A percentile compares a stretch with the other conserved stretches of the same genome.
phyloP scores from a whole-genome alignment of 441 rosid genomes.

The Erodium texanum region DNA sequence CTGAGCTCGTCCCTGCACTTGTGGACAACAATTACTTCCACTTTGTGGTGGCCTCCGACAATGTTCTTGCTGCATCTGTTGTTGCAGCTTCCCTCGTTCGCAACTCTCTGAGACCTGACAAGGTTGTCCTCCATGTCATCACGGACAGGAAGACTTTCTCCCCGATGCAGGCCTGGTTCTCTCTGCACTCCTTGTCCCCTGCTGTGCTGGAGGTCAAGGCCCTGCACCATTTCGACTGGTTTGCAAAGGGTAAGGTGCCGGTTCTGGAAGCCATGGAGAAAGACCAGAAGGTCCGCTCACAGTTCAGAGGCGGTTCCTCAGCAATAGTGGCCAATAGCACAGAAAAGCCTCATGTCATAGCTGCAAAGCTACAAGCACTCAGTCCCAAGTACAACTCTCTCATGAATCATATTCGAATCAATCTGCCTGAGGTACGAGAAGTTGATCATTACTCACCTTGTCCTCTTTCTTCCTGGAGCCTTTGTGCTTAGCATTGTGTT shows the following conservation, averaged over 20 bases:
- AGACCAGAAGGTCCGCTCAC: slow-evolving; percentile 68
- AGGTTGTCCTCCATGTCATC: slow-evolving; percentile 70
- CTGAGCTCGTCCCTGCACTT: slow-evolving; percentile 77
- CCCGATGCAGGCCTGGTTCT: slow-evolving; percentile 99
- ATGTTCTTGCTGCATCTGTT: slow-evolving; percentile 80
- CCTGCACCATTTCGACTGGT: slow-evolving; percentile 94
- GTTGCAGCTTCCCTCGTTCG: slow-evolving; percentile 68
- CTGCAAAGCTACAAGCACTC: slow-evolving; percentile 86
- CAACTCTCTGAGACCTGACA: slow-evolving; percentile 56
- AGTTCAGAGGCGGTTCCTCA: slow-evolving; percentile 89
- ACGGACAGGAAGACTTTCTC: slow-evolving; percentile 86
- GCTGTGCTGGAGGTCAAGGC: slow-evolving; percentile 91
- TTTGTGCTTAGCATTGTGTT: not conserved
- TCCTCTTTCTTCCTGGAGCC: not conserved
- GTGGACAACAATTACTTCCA: slow-evolving; percentile 76
- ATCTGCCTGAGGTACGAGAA: slow-evolving; percentile 75
- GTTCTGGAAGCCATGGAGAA: slow-evolving; percentile 97
- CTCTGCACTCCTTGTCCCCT: slow-evolving; percentile 67
- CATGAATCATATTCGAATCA: slow-evolving; percentile 89
- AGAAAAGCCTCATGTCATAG: slow-evolving; percentile 73
- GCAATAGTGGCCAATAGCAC: slow-evolving; percentile 58
- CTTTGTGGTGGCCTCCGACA: slow-evolving; percentile 82
- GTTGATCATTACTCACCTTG: not conserved
- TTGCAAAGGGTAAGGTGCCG: slow-evolving; percentile 82
- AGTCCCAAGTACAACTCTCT: slow-evolving; percentile 88